Base-by-base conservation (phyloP, 129 eudicot genomes). In the Erigeron canadensis region DNA sequence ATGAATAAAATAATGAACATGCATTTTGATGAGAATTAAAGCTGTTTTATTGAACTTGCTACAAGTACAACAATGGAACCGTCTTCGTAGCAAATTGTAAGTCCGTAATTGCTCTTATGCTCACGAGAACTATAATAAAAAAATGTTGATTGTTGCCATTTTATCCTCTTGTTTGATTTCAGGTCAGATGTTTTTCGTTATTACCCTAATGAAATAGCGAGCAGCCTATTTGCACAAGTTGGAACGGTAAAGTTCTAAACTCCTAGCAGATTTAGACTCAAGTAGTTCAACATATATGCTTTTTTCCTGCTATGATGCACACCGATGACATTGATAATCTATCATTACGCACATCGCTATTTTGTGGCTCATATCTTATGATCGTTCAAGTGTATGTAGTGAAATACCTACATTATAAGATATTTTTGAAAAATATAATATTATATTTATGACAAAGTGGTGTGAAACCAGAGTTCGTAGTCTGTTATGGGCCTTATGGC, bases 1-100 rank as follows among this genome's bases (percentile, higher is more conserved):
- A 44, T 10, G 5, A 44, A 9, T 44, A 44, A 44, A 44, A 7
- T 44, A 44, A 44, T 44, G 48, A 44, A 44, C 5, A 44, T 44
- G 3, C 48, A 44, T 4, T 44, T 4, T 44, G 48, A 44, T 4
- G 48, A 44, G 11, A 44, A 44, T 44, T 9, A 10, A 44, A 44
- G 5, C 48, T 44, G 48, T 9, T 44, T 44, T 4, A 4, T 2
- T 44, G 48, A 44, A 44, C 5, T 44, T 44, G 5, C 48, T 44
- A 44, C 48, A 44, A 18, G 34, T 28, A 28, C 34, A 28, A 28
- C 34, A 17, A 7, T 19, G 37, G 22, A 17, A 8, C 10, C 34
- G 37, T 57, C 34, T 57, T 57, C 63, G 19, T 57, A 54, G 60
- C 60, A 13, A 54, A 54, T 54, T 54, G 60, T 54, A 21, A 21